Evolutionary conservation across 805 yeast genomes (phyloP), one percentile per base, ranked within the genome.

Genomic region (Ogataea nonfermentans): DNA sequence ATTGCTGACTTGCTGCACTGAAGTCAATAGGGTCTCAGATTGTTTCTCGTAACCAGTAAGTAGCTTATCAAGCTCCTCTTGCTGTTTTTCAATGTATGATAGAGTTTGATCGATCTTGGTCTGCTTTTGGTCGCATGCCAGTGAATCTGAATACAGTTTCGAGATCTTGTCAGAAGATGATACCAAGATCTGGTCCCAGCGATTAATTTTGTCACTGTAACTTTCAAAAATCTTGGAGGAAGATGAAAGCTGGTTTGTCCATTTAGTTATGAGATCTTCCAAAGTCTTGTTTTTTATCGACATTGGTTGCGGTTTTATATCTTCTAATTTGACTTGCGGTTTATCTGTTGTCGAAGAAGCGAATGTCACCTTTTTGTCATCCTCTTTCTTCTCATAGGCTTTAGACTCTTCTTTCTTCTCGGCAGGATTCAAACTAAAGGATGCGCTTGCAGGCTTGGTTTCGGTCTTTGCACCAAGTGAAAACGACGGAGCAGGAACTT

Each of bases 251-350:
- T 93, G 95, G 40, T 79, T 78, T 0, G 97, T 84, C 99, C 99
- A 93, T 62, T 84, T 89, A 10, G 89, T 77, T 29, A 93, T 84
- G 49, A 93, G 73, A 59, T 93, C 98, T 55, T 93, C 98, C 56
- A 93, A 68, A 1, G 96, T 88, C 61, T 88, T 88, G 64, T 93
- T 93, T 53, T 86, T 89, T 25, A 93, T 73, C 4, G 95, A 78
- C 3, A 88, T 74, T 23, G 84, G 84, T 41, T 79, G 73, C 4
- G 88, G 81, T 44, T 76, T 78, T 20, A 79, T 73, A 26, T 74
- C 69, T 38, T 82, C 79, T 2, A 79, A 65, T 38, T 71, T 70
- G 3, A 57, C 53, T 9, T 57, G 53, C 14, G 52, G 45, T 20
- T 50, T 53, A n/a, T 49, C 52, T 6, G 32, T 61, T 35, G 58